These are phyloP conservation scores for Oxytropis ochrocephala DNA, from an alignment of 306 rosid genomes.

Conservation along the genomic window DNA sequence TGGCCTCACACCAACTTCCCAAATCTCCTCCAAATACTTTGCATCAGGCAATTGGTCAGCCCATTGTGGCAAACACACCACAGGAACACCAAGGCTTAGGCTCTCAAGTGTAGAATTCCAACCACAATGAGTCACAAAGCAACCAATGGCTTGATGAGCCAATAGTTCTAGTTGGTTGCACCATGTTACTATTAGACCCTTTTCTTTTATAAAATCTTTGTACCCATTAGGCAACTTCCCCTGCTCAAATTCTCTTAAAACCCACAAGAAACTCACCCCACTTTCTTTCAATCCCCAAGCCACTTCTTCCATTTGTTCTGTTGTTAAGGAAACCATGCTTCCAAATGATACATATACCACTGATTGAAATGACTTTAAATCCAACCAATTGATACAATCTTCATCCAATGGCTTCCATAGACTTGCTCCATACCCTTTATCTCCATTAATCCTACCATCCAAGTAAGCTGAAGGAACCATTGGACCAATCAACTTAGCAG, in stretches of 20 bases:
- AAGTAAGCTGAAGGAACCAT: slow-evolving; percentile 45
- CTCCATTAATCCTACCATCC: slow-evolving; percentile 40
- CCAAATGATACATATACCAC: slow-evolving; percentile 44
- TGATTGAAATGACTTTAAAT: too few species aligned
- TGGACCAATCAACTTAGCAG: slow-evolving; percentile 45
- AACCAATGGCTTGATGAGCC: slow-evolving; percentile 41
- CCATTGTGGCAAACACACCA: slow-evolving; percentile 64
- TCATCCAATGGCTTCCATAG: slow-evolving; percentile 40
- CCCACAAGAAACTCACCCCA: slow-evolving; percentile 36
- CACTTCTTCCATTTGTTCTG: slow-evolving; percentile 30
- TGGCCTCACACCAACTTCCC: slow-evolving; percentile 55
- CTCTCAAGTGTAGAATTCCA: slow-evolving; percentile 72
- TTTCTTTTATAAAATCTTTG: slow-evolving; percentile 20
- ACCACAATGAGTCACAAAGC: slow-evolving; percentile 63
- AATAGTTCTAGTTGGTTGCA: slow-evolving; percentile 59
- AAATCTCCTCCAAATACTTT: too few species aligned
- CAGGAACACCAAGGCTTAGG: slow-evolving; percentile 56
- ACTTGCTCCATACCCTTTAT: slow-evolving; percentile 46
- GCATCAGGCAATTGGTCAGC: slow-evolving; percentile 61
- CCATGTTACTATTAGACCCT: slow-evolving; percentile 39
- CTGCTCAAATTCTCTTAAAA: slow-evolving; percentile 36
- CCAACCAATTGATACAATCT: slow-evolving; percentile 36
- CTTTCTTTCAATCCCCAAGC: slow-evolving; percentile 38
- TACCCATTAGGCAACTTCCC: slow-evolving; percentile 31
- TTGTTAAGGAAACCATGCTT: slow-evolving; percentile 44